Evolutionary conservation across 1,284 basidiomycete genomes (phyloP).

Genomic region (Boletus semigastroideus): DNA sequence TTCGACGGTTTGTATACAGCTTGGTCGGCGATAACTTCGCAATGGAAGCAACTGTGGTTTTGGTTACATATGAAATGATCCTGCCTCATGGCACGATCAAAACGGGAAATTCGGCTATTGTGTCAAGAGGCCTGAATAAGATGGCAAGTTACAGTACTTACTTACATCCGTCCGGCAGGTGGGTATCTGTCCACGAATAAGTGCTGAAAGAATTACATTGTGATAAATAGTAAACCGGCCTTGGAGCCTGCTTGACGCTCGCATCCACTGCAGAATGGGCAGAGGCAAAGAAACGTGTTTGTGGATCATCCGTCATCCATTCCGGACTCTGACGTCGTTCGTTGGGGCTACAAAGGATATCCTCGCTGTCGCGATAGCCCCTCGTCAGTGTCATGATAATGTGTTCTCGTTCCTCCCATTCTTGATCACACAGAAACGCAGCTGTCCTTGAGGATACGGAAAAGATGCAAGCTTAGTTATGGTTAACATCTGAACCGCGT

Average conservation of each 20-base stretch:
- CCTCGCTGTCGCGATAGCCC: conserved; percentile 52
- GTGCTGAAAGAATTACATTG: neutral
- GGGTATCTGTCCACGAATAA: conserved; percentile 3
- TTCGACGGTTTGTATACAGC: conserved; percentile 1
- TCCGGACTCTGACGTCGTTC: conserved; percentile 24
- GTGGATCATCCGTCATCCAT: conserved; percentile 1
- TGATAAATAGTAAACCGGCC: conserved; percentile 3
- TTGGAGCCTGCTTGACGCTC: conserved; percentile 11
- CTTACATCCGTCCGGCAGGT: neutral
- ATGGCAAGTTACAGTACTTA: conserved; percentile 7
- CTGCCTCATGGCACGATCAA: conserved; percentile 11
- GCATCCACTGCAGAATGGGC: conserved; percentile 29
- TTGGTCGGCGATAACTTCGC: neutral
- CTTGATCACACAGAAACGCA: conserved; percentile 57
- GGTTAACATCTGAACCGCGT: conserved; percentile 61
- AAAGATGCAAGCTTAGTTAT: conserved; percentile 43
- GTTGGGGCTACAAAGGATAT: conserved; percentile 47
- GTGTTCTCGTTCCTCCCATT: conserved; percentile 73
- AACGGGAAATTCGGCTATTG: conserved; percentile 17
- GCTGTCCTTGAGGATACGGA: conserved; percentile 48
- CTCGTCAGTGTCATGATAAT: conserved; percentile 64
- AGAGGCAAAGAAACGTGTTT: conserved; percentile 5
- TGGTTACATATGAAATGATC: conserved; percentile 5
- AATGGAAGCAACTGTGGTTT: conserved; percentile 3
- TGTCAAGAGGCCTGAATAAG: conserved; percentile 8